These are phyloP conservation scores for Groenewaldozyma tartarivorans DNA, from an alignment of 805 yeast genomes.

Conservation along the genomic window DNA sequence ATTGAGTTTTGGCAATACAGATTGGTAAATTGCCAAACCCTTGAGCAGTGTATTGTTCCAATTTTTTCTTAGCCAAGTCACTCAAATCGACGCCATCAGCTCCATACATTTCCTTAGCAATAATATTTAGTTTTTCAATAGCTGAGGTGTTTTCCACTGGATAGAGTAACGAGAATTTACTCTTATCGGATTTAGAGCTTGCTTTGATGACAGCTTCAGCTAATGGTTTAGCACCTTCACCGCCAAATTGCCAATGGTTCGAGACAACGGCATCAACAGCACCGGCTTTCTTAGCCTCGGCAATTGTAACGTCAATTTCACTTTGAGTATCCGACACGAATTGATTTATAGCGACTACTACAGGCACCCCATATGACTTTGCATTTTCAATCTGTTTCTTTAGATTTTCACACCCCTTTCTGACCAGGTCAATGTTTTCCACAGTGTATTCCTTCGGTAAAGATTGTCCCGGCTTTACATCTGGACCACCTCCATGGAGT, in stretches of 20 bases:
- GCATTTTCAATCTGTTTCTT: slow-evolving; percentile 87
- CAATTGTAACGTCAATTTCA: slow-evolving; percentile 70
- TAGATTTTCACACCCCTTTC: slow-evolving; percentile 76
- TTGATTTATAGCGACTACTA: slow-evolving; percentile 87
- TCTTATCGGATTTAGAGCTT: slow-evolving; percentile 35
- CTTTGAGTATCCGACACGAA: slow-evolving; percentile 73
- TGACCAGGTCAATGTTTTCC: slow-evolving; percentile 73
- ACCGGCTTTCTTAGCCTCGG: slow-evolving; percentile 78
- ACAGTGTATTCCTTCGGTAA: slow-evolving; percentile 73
- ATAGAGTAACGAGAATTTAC: slow-evolving; percentile 58
- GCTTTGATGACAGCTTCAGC: slow-evolving; percentile 79
- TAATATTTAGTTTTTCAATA: slow-evolving; percentile 67
- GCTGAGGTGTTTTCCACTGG: slow-evolving; percentile 55
- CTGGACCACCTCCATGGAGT: slow-evolving; percentile 95
- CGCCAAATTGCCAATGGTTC: slow-evolving; percentile 95
- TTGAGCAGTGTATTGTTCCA: slow-evolving; percentile 72
- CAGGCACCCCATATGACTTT: slow-evolving; percentile 78
- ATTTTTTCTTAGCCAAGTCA: slow-evolving; percentile 72
- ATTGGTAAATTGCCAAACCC: slow-evolving; percentile 88
- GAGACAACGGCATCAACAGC: slow-evolving; percentile 86
- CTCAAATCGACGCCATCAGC: slow-evolving; percentile 77
- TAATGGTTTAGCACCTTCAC: slow-evolving; percentile 73
- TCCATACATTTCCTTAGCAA: slow-evolving; percentile 88
- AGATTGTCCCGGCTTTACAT: slow-evolving; percentile 86
- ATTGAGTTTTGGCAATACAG: slow-evolving; percentile 96